Evolutionary conservation across 1,284 basidiomycete species (phyloP).

Genomic region (Rhodotorula sp.): DNA sequence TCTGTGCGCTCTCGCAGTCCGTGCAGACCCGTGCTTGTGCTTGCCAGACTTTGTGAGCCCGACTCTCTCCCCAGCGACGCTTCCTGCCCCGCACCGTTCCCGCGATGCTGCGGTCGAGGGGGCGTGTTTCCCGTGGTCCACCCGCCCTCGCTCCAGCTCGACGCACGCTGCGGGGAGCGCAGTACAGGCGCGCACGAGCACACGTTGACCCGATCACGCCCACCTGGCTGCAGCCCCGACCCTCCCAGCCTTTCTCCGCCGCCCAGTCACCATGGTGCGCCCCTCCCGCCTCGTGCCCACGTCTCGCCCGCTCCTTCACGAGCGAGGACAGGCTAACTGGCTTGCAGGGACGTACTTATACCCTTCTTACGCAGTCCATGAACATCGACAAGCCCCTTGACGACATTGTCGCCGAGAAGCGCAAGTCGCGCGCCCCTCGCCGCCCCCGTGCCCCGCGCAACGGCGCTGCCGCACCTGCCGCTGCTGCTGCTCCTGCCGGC

Average conservation of each 20-base stretch:
- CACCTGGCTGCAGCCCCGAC: neutral
- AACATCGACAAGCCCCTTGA: conserved; percentile 79
- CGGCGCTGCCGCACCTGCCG: conserved; percentile 4
- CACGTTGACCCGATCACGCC: neutral
- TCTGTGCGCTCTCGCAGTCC: no score
- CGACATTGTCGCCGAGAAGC: conserved; percentile 60
- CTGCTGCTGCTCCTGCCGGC: conserved; percentile 12
- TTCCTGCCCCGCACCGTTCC: no score
- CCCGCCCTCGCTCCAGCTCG: no score
- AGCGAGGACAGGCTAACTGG: neutral
- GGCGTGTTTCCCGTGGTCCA: no score
- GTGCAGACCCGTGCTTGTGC: no score
- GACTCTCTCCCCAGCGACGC: no score
- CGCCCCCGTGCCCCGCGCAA: conserved; percentile 38
- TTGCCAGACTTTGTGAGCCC: no score
- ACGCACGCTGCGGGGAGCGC: no score
- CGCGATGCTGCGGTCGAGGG: no score
- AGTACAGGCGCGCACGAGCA: no score
- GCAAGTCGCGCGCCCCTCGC: conserved; percentile 35
- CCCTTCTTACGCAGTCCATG: conserved; percentile 16
- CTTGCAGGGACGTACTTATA: neutral
- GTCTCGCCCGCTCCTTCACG: neutral
- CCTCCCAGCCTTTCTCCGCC: neutral
- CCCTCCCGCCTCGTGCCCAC: neutral
- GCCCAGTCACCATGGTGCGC: neutral